Conservation (phyloP, 148 eudicot species). For the Chenopodium formosanum region DNA sequence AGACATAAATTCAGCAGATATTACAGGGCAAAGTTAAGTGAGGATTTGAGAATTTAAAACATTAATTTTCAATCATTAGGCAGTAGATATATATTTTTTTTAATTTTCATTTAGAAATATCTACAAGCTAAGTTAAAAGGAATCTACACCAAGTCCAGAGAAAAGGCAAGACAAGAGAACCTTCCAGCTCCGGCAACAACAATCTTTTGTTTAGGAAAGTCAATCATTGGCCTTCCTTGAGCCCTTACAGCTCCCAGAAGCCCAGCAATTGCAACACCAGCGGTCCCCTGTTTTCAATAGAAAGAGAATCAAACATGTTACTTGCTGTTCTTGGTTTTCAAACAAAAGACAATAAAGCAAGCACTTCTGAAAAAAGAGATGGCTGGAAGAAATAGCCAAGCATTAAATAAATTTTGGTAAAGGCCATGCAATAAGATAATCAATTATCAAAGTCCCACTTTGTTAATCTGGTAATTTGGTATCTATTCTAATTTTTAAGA, state of each 20-base stretch:
- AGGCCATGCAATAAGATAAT: not conserved
- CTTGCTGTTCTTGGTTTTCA: constrained; percentile 64
- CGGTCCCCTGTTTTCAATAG: constrained; percentile 71
- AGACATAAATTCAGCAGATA: not conserved
- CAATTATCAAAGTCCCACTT: not conserved
- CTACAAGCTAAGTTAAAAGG: not conserved
- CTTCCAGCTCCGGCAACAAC: constrained; percentile 99
- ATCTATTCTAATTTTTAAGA: not conserved
- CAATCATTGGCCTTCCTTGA: constrained; percentile 93
- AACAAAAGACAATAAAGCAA: constrained; percentile 16
- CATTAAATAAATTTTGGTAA: not conserved
- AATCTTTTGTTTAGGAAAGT: constrained; percentile 93
- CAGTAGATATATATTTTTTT: too few species aligned
- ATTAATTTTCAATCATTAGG: not conserved
- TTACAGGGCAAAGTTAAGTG: not conserved
- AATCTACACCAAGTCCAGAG: not conserved
- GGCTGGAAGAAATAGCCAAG: not conserved
- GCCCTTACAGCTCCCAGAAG: constrained; percentile 98
- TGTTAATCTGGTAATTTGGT: not conserved
- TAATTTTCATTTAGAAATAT: not conserved
- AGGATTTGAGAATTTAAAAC: not conserved
- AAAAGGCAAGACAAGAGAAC: constrained; percentile 34
- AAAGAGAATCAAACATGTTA: constrained; percentile 17
- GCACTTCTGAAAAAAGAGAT: not conserved
- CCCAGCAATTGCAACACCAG: constrained; percentile 99